Percentiles rank a stretch among this genome's conserved stretches.
Evolutionary conservation across 345 rosid species (phyloP).

Genomic region (Salix viminalis): DNA sequence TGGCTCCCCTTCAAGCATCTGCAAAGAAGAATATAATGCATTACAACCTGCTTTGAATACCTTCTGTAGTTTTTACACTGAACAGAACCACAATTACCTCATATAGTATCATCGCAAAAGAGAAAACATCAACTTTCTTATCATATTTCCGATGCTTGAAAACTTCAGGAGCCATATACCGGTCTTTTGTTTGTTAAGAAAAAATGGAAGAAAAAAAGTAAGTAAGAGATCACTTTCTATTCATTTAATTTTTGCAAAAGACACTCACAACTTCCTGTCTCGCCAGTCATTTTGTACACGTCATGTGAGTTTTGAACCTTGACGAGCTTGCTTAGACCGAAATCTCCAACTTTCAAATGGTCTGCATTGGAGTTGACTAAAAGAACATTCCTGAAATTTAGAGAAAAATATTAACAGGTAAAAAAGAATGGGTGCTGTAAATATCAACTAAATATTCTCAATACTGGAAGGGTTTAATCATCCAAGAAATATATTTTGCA

Average conservation of each 20-base stretch:
- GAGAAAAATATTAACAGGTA: conserved; percentile 6
- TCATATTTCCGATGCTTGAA: conserved; percentile 94
- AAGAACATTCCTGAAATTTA: conserved; percentile 77
- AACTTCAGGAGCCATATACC: conserved; percentile 99
- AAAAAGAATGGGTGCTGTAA: neutral
- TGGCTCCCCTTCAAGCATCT: conserved; percentile 99
- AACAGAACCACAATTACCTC: conserved; percentile 50
- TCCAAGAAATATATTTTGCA: neutral
- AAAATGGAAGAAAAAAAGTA: conserved; percentile 9
- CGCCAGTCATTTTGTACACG: conserved; percentile 99
- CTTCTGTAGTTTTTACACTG: neutral
- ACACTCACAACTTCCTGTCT: conserved; percentile 96
- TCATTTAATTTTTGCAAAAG: neutral
- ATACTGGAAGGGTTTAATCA: neutral
- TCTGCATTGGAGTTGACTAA: conserved; percentile 91
- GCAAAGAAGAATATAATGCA: conserved; percentile 17
- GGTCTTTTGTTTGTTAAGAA: conserved; percentile 50
- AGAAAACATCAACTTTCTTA: conserved; percentile 98
- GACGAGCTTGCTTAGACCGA: conserved; percentile 97
- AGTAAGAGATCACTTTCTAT: conserved; percentile 16
- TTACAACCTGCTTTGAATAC: conserved; percentile 14
- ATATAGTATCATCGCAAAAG: conserved; percentile 92
- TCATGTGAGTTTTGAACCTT: conserved; percentile 94
- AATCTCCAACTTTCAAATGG: conserved; percentile 96
- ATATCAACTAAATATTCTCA: neutral